Evolutionary conservation across 352 stramenopile species (phyloP).

Genomic region (Plasmopara halstedii): DNA sequence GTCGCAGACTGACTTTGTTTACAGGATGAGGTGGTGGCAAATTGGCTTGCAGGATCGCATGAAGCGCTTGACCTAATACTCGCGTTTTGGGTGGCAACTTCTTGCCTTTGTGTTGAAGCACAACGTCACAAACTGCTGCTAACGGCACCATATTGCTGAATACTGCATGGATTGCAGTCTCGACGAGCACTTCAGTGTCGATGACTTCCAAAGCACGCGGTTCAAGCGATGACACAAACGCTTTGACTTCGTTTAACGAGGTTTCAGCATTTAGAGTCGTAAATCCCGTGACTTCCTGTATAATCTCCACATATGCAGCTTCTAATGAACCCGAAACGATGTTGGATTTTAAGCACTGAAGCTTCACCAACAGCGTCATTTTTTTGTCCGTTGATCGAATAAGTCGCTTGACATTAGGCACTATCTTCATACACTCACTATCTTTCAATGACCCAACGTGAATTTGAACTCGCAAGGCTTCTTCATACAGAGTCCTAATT

Average conservation of each 20-base stretch:
- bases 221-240: constrained; percentile 28
- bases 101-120: constrained; percentile 49
- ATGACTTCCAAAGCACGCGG: constrained; percentile 20
- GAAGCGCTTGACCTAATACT: constrained; percentile 51
- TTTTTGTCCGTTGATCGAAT: constrained; percentile 33
- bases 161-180: constrained; percentile 44
- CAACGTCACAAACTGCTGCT: constrained; percentile 35
- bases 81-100: constrained; percentile 34
- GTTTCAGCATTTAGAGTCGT: constrained; percentile 22
- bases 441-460: constrained; percentile 73
- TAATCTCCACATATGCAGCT: constrained; percentile 45
- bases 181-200: constrained; percentile 51
- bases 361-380: constrained; percentile 39
- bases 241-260: constrained; percentile 26
- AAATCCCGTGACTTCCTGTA: constrained; percentile 52
- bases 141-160: constrained; percentile 29
- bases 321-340: constrained; percentile 31
- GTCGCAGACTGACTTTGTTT: constrained; percentile 17
- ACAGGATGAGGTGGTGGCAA: constrained; percentile 5
- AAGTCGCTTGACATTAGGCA: constrained; percentile 48
- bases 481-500: constrained; percentile 44
- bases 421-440: constrained; percentile 64
- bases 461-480: constrained; percentile 57
- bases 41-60: constrained; percentile 31
- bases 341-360: constrained; percentile 58